A percentile compares a stretch with the other conserved stretches of the same genome.
Evolutionary conservation across 257 asterid species (phyloP).

Genomic region (Jacaranda mimosifolia): DNA sequence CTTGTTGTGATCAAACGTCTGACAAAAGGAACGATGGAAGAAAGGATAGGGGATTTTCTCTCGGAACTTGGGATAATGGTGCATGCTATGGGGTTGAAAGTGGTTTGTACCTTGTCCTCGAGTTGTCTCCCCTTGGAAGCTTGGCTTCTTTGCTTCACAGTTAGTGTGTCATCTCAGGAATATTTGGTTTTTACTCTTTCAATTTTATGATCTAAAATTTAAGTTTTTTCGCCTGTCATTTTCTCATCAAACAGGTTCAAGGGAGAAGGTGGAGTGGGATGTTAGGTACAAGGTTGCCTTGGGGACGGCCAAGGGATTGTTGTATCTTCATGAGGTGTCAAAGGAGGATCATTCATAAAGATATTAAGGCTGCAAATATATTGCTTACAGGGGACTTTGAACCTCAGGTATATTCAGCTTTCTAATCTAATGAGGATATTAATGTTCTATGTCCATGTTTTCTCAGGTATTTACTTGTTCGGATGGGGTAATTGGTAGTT

Average conservation of each 20-base stretch:
- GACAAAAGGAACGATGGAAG: constrained; percentile 68
- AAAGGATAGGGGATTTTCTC: constrained; percentile 77
- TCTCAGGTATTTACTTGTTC: not conserved
- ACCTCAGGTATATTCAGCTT: constrained; percentile 70
- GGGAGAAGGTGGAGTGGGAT: constrained; percentile 77
- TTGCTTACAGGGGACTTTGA: constrained; percentile 84
- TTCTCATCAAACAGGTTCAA: constrained; percentile 52
- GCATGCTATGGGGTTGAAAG: constrained; percentile 92
- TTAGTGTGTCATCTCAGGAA: constrained; percentile 47
- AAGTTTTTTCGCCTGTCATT: not conserved
- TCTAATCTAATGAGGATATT: not conserved
- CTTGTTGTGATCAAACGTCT: constrained; percentile 85
- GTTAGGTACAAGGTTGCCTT: constrained; percentile 76
- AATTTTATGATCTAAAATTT: not conserved
- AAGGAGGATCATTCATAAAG: constrained; percentile 92
- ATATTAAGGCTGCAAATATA: constrained; percentile 94
- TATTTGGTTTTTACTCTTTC: not conserved
- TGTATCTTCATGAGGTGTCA: constrained; percentile 95
- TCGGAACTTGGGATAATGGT: constrained; percentile 98
- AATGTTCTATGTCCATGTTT: no score
- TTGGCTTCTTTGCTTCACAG: constrained; percentile 92
- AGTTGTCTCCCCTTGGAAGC: constrained; percentile 94
- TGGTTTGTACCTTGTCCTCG: constrained; percentile 92
- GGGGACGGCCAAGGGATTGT: constrained; percentile 83
- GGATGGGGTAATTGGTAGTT: not conserved